These are phyloP conservation scores for Oropetium thomaeum DNA, from an alignment of 176 grass and related monocot species.

Conservation along the genomic window DNA sequence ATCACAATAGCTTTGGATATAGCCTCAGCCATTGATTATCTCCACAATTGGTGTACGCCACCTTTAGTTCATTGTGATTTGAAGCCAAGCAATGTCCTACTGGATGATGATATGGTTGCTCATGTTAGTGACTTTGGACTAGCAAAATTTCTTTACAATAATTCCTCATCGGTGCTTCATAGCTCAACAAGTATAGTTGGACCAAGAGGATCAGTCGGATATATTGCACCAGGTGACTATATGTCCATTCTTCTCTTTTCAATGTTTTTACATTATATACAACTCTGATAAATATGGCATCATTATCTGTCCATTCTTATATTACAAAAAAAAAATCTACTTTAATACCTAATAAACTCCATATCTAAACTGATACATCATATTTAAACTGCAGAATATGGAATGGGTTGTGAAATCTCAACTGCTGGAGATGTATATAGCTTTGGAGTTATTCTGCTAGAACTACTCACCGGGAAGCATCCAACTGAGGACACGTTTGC, in stretches of 20 bases:
- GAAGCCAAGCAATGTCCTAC: too few species aligned
- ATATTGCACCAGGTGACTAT: slow-evolving; percentile 23
- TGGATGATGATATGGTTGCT: too few species aligned
- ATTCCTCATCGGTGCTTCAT: not conserved
- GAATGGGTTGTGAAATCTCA: not conserved
- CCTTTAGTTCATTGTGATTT: slow-evolving; percentile 33
- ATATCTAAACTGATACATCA: not conserved
- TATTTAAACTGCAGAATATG: not conserved
- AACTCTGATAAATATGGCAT: too few species aligned
- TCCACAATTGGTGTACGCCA: slow-evolving; percentile 21
- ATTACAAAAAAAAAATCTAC: too few species aligned
- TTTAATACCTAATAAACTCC: too few species aligned
- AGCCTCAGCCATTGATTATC: slow-evolving; percentile 36
- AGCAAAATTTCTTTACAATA: slow-evolving; percentile 2
- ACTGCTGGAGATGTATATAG: not conserved
- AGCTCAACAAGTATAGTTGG: not conserved
- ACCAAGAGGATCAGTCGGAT: slow-evolving; percentile 21
- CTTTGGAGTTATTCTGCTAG: not conserved
- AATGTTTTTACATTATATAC: too few species aligned
- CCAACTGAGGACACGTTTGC: not conserved
- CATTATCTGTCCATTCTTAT: too few species aligned
- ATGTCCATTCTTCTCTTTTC: too few species aligned
- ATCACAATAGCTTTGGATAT: slow-evolving; percentile 37
- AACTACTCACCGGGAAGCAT: not conserved
- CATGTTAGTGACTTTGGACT: slow-evolving; percentile 48